Base-by-base conservation (phyloP, 2,329 filamentous ascomycete genomes). In the Metarhizium robertsii region DNA sequence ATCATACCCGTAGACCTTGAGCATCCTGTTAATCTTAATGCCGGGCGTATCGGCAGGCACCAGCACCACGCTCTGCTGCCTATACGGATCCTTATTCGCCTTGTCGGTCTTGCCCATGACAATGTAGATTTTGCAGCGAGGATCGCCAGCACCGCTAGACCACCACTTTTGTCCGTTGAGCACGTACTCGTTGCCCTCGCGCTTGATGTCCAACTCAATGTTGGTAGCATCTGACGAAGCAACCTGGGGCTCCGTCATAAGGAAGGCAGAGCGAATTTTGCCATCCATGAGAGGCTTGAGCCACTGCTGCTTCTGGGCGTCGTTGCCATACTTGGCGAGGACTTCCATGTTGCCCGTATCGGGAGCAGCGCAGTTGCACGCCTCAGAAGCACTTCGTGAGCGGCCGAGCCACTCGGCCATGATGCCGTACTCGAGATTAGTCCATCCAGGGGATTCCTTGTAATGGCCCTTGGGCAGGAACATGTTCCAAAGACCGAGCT, bases 141-240 rank as follows among this genome's bases (percentile, higher is more conserved):
- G 88, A 74, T 99, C 94, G 57, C 94, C 94, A 18, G 92, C 91
- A 61, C 94, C 94, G 60, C 90, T 95, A 32, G 90, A 95, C 94
- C 94, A 99, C 94, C 94, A 99, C 90, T 99, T 99, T 83, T 92
- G 65, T 56, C 94, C 94, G 67, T 97, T 96, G 54, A 99, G 79
- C 18, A 97, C 84, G 68, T 94, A 96, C 64, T 94, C 84, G 66
- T 94, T 84, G 11, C 92, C 92, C 61, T 96, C 90, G 56, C 82
- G 84, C 61, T 76, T 80, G 69, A 99, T 96, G 57, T 79, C 81
- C 68, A 99, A 77, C 73, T 91, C 80, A 61, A 96, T 96, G 69
- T 99, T 97, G 56, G 85, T 95, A 5, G 94, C 94, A 75, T 97
- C 92, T 51, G 87, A 92, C 20, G 87, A 92, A 4, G 92, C 91